Evolutionary conservation across 2,329 filamentous ascomycete species (phyloP), one percentile per base, ranked within the genome.

Genomic region (Verticillium albo-atrum): DNA sequence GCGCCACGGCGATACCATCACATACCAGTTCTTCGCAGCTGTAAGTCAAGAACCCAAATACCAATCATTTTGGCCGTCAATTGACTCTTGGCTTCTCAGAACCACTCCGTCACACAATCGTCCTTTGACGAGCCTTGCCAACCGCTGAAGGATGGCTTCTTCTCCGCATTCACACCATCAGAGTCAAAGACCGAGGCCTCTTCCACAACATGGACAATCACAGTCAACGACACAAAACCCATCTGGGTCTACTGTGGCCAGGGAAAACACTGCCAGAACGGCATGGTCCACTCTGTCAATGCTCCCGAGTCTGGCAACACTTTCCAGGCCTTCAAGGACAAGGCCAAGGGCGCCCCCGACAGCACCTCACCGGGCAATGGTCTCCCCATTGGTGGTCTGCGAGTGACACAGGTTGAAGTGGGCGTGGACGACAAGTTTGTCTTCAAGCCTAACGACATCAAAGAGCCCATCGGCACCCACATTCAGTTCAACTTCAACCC

Each of bases 201-300:
- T 63, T 69, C 74, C 23, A 68, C 73, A 61, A 77, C 72, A 67
- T 81, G 80, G 71, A 77, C 75, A 30, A 74, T 82, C 60, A 73
- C 71, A 2, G 77, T 95, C 72, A 88, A 87, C 68, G 80, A 86
- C 72, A 84, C 81, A 51, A 88, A 82, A 58, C 90, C 91, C 28
- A 79, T 93, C 65, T 95, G 91, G 90, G 77, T 90, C 64, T 94
- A 89, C 81, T 94, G 90, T 76, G 86, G 85, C 28, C 88, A 92
- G 72, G 86, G 72, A 53, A 84, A 81, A 68, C 91, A 95, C 76
- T 95, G 90, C 74, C 84, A 92, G 72, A 76, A 71, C 54, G 89
- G 89, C 62, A 92, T 92, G 88, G 68, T 76, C 1, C 72, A 74
- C 27, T 63, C 70, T 55, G 70, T 77, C 62, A 77, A 77, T 62